Base-by-base conservation (phyloP, 2,329 filamentous ascomycete species). In the Exophiala sp. region DNA sequence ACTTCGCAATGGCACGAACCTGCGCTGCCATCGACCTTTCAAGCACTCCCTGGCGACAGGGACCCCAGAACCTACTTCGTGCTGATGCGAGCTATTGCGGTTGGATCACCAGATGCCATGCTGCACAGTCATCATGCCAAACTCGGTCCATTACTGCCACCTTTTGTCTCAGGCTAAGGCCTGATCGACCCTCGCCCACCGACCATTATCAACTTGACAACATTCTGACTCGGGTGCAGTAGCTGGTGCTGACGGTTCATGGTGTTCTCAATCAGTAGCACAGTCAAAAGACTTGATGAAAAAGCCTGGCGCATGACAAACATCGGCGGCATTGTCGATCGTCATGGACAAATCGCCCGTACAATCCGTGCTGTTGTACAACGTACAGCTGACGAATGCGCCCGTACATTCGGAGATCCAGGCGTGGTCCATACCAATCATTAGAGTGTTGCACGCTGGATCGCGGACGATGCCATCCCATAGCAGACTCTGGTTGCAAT, bases 391-490 rank as follows among this genome's bases (percentile, higher is more conserved):
- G 3, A 40, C 34, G 36, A 54, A 54, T n/a, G 21, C 10, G 24
- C 46, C 46, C 12, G 52, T 50, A 10, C 50, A 55, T 34, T 55
- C 42, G 18, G 47, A 35, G n/a, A 55, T 55, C 52, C 52, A 55
- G 29, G 47, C 42, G 21, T 40, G 41, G 34, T 54, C 32, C 38
- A 54, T 45, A 46, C 18, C 33, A 24, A 54, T 41, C 44, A 8
- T 8, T 32, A 49, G 45, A 20, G 46, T 14, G n/a, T 43, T 43
- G 9, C 41, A 43, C 14, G 18, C 41, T 32, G 41, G 41, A 9
- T 43, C 41, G 9, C 41, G 41, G 10, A 43, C 41, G 11, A 43
- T 43, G 3, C 41, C 41, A 9, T 43, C 41, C 41, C 41, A 43
- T 3, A 36, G 18, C 9, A 10, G 9, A 3, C 33, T 21, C 4